These are phyloP conservation scores for Trametes punicea DNA, from an alignment of 768 basidiomycete species.

Conservation along the genomic window DNA sequence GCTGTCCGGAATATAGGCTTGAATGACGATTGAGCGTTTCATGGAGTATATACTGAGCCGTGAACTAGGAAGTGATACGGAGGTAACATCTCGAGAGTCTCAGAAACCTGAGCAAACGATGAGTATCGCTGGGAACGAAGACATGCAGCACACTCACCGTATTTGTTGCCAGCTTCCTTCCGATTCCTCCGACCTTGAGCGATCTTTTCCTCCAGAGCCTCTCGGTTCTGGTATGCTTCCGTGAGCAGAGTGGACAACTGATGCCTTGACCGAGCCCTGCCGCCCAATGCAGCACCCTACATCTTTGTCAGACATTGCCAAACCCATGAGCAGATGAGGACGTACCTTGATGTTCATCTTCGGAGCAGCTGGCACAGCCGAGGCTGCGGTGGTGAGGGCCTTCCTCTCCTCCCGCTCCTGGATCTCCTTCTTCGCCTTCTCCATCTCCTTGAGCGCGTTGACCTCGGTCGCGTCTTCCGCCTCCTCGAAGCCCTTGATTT, in stretches of 20 bases:
- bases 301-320: neutral
- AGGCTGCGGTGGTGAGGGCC: slow-evolving; percentile 63
- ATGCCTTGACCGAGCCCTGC: slow-evolving; percentile 68
- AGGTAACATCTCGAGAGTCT: neutral
- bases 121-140: neutral
- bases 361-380: slow-evolving; percentile 53
- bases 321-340: neutral
- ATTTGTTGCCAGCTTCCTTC: slow-evolving; percentile 91
- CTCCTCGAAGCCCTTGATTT: slow-evolving; percentile 67
- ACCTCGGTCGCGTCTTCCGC: slow-evolving; percentile 57
- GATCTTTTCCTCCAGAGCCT: slow-evolving; percentile 77
- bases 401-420: slow-evolving; percentile 76
- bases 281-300: slow-evolving; percentile 68
- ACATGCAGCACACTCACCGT: slow-evolving; percentile 48
- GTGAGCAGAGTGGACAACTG: slow-evolving; percentile 78
- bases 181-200: slow-evolving; percentile 80
- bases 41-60: too few species aligned
- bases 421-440: slow-evolving; percentile 68
- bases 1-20: slow-evolving; percentile 12
- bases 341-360: slow-evolving; percentile 81
- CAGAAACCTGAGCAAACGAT: slow-evolving; percentile 17
- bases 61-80: neutral
- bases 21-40: neutral
- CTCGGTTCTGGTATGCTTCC: slow-evolving; percentile 82
- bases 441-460: slow-evolving; percentile 73